Evolutionary conservation across 345 rosid species (phyloP).

Genomic region (Cochlearia excelsa): DNA sequence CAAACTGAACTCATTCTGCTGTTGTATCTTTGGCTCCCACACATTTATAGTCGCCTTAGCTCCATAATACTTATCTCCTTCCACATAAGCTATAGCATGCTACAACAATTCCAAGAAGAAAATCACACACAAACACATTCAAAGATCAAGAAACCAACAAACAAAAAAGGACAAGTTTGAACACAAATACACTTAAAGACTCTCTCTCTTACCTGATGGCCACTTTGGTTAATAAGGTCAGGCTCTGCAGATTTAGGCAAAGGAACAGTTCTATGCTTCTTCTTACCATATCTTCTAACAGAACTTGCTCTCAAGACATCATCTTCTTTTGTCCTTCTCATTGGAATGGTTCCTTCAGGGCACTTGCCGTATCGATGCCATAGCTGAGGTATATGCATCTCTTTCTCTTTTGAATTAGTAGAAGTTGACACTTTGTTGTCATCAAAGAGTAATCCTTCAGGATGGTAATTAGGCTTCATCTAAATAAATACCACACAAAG

Average conservation of each 20-base stretch:
- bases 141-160: constrained; percentile 21
- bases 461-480: constrained; percentile 88
- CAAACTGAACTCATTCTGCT: constrained; percentile 91
- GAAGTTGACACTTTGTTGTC: constrained; percentile 53
- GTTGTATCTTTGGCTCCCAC: constrained; percentile 97
- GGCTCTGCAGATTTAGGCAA: constrained; percentile 90
- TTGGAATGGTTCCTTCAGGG: constrained; percentile 71
- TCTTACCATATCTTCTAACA: constrained; percentile 87
- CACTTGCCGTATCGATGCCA: constrained; percentile 84
- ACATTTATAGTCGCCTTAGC: constrained; percentile 97
- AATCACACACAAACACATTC: constrained; percentile 20
- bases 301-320: constrained; percentile 96
- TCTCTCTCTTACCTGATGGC: constrained; percentile 67
- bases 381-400: constrained; percentile 61
- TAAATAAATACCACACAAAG: constrained; percentile 19
- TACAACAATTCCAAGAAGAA: constrained; percentile 28
- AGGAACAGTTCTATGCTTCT: constrained; percentile 74
- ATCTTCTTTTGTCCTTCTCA: constrained; percentile 81
- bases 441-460: constrained; percentile 69
- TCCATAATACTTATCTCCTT: constrained; percentile 85
- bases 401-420: constrained; percentile 43
- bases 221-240: constrained; percentile 73
- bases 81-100: constrained; percentile 97
- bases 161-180: not conserved
- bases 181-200: not conserved